Evolutionary conservation across 164 flowering plant genomes (phyloP), one percentile per base, ranked within the genome.

Genomic region (Magnolia officinalis): DNA sequence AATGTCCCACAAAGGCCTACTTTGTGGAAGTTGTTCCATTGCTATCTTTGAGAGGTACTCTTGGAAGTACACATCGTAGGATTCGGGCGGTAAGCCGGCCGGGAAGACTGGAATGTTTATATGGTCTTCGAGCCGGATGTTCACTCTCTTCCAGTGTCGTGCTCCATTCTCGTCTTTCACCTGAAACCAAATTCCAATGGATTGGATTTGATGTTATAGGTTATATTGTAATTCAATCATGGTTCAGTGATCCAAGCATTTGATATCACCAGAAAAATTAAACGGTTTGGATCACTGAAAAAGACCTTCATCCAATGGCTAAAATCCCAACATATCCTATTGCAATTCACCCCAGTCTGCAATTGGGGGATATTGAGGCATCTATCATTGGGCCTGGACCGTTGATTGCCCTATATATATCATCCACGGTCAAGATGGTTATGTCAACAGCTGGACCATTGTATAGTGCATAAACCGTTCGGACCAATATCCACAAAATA

Each of bases 1-100:
- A 68, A 89, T 58, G 77, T 90, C 90, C 96, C 96, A 91, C 23
- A 88, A 76, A 0, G 96, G 96, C 50, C 75, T 71, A 71, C 55
- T 69, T 37, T 80, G 81, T 23, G 90, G 85, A 16, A 90, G 75
- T 19, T 61, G 74, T 11, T 87, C 86, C 78, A 77, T 73, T 20
- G 79, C 79, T 52, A 90, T 51, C 16, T 86, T 80, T 3, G 92
- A 67, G 8, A 91, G 5, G 64, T 90, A 90, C 0, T 86, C 83
- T 6, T 81, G 61, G 4, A 88, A 74, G 58, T 75, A 71, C 0
- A 68, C 64, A 29, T 88, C 91, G 37, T 90, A 86, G 2, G 74
- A 61, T 50, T 87, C 84, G 1, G 71, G 65, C 2, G 92, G 74
- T 21, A 83, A 55, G 21, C 81, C 87, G 1, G 52, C 18, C 0